Evolutionary conservation across 2,329 filamentous ascomycete species (phyloP), one percentile per base, ranked within the genome.

Genomic region (Pseudocercospora crystallina): DNA sequence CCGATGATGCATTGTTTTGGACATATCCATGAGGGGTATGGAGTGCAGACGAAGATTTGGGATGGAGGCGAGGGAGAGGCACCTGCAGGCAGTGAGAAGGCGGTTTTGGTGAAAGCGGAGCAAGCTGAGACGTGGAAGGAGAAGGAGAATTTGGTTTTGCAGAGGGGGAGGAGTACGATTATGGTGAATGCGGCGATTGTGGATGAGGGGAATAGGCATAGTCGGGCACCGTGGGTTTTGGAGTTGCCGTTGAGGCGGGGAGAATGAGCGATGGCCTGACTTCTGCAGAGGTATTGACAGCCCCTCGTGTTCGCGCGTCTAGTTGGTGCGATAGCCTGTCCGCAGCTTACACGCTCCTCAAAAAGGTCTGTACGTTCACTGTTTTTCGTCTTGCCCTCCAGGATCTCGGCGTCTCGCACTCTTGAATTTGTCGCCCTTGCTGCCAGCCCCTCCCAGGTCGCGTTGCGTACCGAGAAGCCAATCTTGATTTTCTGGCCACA

Each of bases 161-260:
- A 5, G 15, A 42, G 26, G 29, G 79, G 79, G 0, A 65, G 73
- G 49, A 76, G 81, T 65, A 81, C 79, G 5, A 47, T 82, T 26
- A 78, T 82, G 67, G 72, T 82, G 5, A 82, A 83, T 67, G 79
- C 79, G 2, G 78, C 77, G 59, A 76, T 82, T 40, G 76, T 81
- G 69, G 72, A 73, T 30, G 60, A 77, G 13, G 55, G 56, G n/a
- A 79, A 81, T 64, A 61, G 65, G 29, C 72, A 78, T 5, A 52
- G 63, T 29, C 77, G 82, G 63, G 75, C 73, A 32, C 77, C 79
- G 1, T 81, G 78, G 76, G 48, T 81, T 36, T 71, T 82, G 30
- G 78, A 81, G 33, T 26, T 52, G 26, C 34, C 44, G 10, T 8
- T 51, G n/a, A 15, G 20, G 44, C 44, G 26, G 32, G 13, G 12